Base-by-base conservation (phyloP, 441 rosid species). In the Adansonia gregorii region DNA sequence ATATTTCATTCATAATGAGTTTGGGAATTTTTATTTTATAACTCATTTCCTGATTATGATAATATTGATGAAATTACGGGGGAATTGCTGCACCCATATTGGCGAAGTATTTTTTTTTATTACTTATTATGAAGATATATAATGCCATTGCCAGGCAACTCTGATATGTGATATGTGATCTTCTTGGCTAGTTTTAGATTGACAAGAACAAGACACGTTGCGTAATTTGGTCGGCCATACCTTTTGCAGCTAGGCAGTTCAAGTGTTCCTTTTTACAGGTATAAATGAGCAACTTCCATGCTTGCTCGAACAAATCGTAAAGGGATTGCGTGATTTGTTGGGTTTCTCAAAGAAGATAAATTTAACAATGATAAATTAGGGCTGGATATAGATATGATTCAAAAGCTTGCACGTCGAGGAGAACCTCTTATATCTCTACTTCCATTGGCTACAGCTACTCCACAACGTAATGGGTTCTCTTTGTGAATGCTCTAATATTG, bases 151-250 rank as follows among this genome's bases (percentile, higher is more conserved):
- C 41, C 19, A 31, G 51, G 52, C 72, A 17, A 4, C 70, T n/a
- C 4, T 19, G 24, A n/a, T 43, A 9, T 60, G 39, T 22, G 39
- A 19, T 31, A 20, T 45, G 54, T 31, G 35, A 31, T 67, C 67
- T 67, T 45, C 31, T 19, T 43, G 52, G 73, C 31, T 22, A 48
- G 17, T 22, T 68, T 48, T 68, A 6, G 19, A 11, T 43, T 43
- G 58, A 68, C 41, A 68, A 48, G n/a, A 48, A 46, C 73, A 48
- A 48, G 56, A 69, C 39, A 48, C 4, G 35, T 22, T 46, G 20
- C 1, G 58, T 48, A 69, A 49, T 69, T 49, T 69, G 73, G 73
- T 48, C 19, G 58, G 73, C 24, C 73, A 24, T 48, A 8, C 73
- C 12, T 46, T 69, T 69, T 48, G 19, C 24, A 49, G 73, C 11